Conservation (phyloP, 2,329 filamentous ascomycete species). For the Trichoderma atroviride region DNA sequence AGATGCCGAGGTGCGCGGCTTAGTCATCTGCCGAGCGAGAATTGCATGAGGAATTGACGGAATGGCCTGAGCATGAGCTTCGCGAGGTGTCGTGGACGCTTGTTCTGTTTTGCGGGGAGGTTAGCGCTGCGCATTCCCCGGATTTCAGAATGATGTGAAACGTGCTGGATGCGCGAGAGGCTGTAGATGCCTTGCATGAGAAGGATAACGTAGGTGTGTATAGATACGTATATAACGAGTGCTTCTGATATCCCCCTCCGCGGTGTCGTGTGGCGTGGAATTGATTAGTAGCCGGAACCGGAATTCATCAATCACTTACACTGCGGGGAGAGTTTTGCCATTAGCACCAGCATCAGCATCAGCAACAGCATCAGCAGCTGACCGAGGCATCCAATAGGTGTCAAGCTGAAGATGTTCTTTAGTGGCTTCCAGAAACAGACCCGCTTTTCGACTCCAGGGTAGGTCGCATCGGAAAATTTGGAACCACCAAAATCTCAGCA, state of each 20-base stretch:
- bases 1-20: constrained; percentile 23
- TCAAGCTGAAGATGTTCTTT: background rate
- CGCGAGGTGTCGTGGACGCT: background rate
- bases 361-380: background rate
- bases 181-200: background rate
- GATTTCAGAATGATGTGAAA: background rate
- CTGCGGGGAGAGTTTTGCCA: constrained; percentile 10
- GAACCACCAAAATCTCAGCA: background rate
- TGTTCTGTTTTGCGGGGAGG: background rate
- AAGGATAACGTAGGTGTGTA: background rate
- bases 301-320: background rate
- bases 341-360: background rate
- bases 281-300: background rate
- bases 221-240: background rate
- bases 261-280: background rate
- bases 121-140: background rate
- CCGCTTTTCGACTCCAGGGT: constrained; percentile 10
- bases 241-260: background rate
- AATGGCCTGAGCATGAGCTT: background rate
- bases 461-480: background rate
- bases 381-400: constrained; percentile 10
- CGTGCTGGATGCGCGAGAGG: too few relatives aligned
- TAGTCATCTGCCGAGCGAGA: constrained; percentile 10
- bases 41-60: background rate
- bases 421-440: background rate